These are phyloP conservation scores for Auricularia auricula-judae DNA, from an alignment of 768 basidiomycete genomes.

Conservation along the genomic window DNA sequence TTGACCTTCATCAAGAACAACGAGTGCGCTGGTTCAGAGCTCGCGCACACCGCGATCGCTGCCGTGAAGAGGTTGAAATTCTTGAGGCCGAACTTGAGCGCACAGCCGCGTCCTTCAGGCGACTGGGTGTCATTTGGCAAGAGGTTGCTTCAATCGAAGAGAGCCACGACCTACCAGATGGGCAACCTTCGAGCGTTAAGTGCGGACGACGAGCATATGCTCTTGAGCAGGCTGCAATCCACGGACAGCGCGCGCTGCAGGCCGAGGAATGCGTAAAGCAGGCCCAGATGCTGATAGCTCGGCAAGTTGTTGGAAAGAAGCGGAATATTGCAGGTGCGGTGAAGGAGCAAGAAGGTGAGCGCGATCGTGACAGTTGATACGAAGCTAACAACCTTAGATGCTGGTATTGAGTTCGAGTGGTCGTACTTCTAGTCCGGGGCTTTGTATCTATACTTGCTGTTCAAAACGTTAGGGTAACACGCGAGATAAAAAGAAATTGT, in stretches of 20 bases:
- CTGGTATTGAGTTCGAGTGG: too few species aligned
- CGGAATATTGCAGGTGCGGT: background rate
- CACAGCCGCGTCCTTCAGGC: background rate
- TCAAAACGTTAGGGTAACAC: too few species aligned
- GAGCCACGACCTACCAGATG: background rate
- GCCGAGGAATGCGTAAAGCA: background rate
- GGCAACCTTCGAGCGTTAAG: background rate
- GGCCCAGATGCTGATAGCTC: background rate
- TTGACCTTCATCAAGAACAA: slow-evolving; percentile 1
- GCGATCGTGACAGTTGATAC: too few species aligned
- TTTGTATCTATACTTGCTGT: too few species aligned
- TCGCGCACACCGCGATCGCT: slow-evolving; percentile 6
- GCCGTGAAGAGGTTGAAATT: slow-evolving; percentile 13
- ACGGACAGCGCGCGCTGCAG: background rate
- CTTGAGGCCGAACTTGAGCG: slow-evolving; percentile 10
- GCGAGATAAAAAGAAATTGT: too few species aligned
- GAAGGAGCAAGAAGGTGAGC: too few species aligned
- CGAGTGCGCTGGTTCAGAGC: slow-evolving; percentile 12
- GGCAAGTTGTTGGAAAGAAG: background rate
- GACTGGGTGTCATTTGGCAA: background rate
- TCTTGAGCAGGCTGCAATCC: slow-evolving; percentile 6
- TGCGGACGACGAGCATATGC: slow-evolving; percentile 4
- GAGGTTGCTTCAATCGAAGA: background rate
- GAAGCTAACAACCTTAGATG: too few species aligned
- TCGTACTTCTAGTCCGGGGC: too few species aligned